A percentile compares a stretch with the other conserved stretches of the same genome.
Evolutionary conservation across 108 stramenopile genomes (phyloP).

Genomic region (Stephanodiscus minutulus): DNA sequence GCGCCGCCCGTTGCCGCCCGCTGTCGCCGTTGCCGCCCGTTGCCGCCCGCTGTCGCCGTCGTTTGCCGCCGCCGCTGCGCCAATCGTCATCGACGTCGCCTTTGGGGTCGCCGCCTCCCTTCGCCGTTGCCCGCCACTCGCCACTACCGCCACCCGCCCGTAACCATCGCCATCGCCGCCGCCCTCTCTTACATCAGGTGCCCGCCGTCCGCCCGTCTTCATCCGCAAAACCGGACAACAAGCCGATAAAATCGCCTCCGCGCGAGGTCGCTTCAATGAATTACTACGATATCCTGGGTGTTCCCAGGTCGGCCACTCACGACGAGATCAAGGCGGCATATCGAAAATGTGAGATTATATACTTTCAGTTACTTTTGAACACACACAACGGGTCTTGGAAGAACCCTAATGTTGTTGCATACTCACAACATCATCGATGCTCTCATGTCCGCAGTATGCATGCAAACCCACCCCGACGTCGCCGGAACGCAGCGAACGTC

Average conservation of each 20-base stretch:
- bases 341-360: slow-evolving; percentile 51
- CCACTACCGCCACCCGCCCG: too few species aligned
- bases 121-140: too few species aligned
- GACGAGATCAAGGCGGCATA: slow-evolving; percentile 92
- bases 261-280: slow-evolving; percentile 9
- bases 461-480: slow-evolving; percentile 93
- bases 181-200: too few species aligned
- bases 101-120: too few species aligned
- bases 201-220: too few species aligned
- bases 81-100: too few species aligned
- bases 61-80: too few species aligned
- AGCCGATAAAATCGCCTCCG: not conserved
- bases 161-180: too few species aligned
- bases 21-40: too few species aligned
- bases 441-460: slow-evolving; percentile 47
- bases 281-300: slow-evolving; percentile 86
- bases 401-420: not conserved
- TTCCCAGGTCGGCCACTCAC: slow-evolving; percentile 62
- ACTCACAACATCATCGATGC: not conserved
- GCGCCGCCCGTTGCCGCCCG: too few species aligned
- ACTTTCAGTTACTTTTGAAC: not conserved
- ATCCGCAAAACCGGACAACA: too few species aligned
- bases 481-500: slow-evolving; percentile 31
- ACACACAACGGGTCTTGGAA: not conserved
- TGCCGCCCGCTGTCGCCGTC: too few species aligned